Evolutionary conservation across 2,329 filamentous ascomycete genomes (phyloP).

Genomic region (Colletotrichum sp.): DNA sequence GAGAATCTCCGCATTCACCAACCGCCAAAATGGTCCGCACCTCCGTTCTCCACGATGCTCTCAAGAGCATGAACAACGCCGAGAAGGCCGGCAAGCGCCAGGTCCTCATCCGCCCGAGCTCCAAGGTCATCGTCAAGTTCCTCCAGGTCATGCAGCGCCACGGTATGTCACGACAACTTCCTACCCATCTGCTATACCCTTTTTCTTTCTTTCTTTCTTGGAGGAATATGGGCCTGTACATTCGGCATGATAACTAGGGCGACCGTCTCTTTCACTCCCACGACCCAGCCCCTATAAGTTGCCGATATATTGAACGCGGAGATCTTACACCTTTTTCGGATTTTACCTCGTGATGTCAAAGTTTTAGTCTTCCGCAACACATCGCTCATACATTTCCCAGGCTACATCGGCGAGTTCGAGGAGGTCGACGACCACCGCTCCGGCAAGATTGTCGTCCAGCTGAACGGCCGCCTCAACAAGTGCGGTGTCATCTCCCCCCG

Average conservation of each 20-base stretch:
- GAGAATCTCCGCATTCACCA: constrained; percentile 72
- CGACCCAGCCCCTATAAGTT: constrained; percentile 99
- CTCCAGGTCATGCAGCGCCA: constrained; percentile 99
- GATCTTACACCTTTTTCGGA: constrained; percentile 96
- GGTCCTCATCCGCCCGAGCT: constrained; percentile 95
- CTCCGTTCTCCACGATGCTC: constrained; percentile 98
- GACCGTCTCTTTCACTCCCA: constrained; percentile 79
- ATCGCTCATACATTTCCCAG: constrained; percentile 64
- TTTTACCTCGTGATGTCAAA: constrained; percentile 75
- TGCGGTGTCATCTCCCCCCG: constrained; percentile 98
- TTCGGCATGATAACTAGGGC: constrained; percentile 99
- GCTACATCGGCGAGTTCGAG: constrained; percentile 98
- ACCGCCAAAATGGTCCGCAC: constrained; percentile 97
- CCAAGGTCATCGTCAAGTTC: constrained; percentile 99
- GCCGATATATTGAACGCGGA: constrained; percentile 93
- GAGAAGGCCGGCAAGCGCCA: constrained; percentile 99
- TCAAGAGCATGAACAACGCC: constrained; percentile 99
- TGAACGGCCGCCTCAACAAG: constrained; percentile 98
- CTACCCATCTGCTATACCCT: not conserved
- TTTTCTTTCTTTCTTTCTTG: constrained; percentile 6
- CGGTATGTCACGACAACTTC: constrained; percentile 69
- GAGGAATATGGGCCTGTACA: constrained; percentile 21
- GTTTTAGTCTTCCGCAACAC: constrained; percentile 97
- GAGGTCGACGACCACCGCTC: constrained; percentile 99
- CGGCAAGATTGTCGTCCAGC: constrained; percentile 99